Evolutionary conservation across 2,329 filamentous ascomycete genomes (phyloP), one percentile per base, ranked within the genome.

Genomic region (Diplodia scrobiculata): DNA sequence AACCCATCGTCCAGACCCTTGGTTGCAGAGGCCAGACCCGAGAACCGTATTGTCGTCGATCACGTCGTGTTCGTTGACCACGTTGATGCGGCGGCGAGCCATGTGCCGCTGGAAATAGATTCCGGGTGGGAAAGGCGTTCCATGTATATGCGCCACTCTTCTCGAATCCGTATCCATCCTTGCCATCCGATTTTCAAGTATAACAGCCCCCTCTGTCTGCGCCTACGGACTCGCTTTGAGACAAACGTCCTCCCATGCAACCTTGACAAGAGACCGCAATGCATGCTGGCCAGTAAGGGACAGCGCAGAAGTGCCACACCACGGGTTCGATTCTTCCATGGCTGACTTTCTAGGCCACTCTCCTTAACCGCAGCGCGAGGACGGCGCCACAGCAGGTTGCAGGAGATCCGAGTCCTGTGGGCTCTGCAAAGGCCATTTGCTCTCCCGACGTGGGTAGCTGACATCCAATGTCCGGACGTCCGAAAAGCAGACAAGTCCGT

Each of bases 11-110:
- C 55, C 45, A 51, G 41, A 29, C 41, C 29, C 41, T 21, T 62
- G 58, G 58, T 25, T 11, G 41, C 17, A n/a, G 58, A 50, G n/a
- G 25, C 41, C 45, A 50, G 58, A 27, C 58, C 58, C 58, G 45
- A 50, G 45, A 50, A 36, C 45, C 45, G 58, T 36, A 27, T 19
- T 36, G 21, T 51, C 11, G 21, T 51, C 11, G 27, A 48, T 41
- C 25, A 34, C 11, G 55, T 11, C 29, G 58, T 62, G 58, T 62
- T n/a, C 58, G 29, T 47, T 10, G 58, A 10, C 54, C 58, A 50
- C 58, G 58, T 60, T 50, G 21, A 32, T 21, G 58, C 25, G 25
- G 25, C 25, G 25, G 25, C 25, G 25, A 3, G 27, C 38, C 25
- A 32, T 32, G 55, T 45, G 25, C 41, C 19, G 25, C 38, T 45